Conservation (phyloP, 2,329 filamentous ascomycete species). For the Diaporthe humulicola region DNA sequence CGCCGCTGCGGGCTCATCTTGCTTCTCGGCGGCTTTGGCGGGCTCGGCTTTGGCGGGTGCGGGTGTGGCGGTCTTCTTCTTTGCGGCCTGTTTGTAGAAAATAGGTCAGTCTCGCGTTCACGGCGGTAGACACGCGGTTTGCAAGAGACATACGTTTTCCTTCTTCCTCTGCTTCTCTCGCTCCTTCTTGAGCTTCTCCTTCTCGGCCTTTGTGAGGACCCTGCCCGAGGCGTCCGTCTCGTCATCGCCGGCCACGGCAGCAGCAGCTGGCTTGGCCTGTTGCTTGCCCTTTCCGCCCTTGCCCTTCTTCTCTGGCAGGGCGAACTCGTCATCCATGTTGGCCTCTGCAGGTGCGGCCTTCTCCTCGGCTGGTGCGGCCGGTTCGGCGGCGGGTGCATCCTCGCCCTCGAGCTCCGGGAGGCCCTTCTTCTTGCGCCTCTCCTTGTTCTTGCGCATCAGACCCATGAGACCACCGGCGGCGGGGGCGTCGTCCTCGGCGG, state of each 20-base stretch:
- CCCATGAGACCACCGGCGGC: constrained; percentile 78
- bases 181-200: constrained; percentile 98
- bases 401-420: constrained; percentile 79
- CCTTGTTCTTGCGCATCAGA: constrained; percentile 84
- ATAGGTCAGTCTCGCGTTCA: constrained; percentile 25
- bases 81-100: constrained; percentile 72
- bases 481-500: constrained; percentile 66
- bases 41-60: constrained; percentile 64
- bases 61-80: constrained; percentile 76
- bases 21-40: constrained; percentile 65
- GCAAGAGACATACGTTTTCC: constrained; percentile 77
- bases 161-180: constrained; percentile 98
- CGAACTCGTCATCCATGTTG: constrained; percentile 87
- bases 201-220: constrained; percentile 96
- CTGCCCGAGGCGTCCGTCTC: constrained; percentile 71
- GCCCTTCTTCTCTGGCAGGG: constrained; percentile 81
- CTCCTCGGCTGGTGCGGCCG: constrained; percentile 60
- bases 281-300: constrained; percentile 70
- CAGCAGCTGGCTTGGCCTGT: constrained; percentile 57
- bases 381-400: constrained; percentile 59
- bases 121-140: background rate
- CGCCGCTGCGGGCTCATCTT: constrained; percentile 54
- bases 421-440: constrained; percentile 93
- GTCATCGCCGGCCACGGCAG: constrained; percentile 61
- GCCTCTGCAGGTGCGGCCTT: constrained; percentile 85